These are phyloP conservation scores for Phytophthora megakarya DNA, from an alignment of 352 stramenopile species.

Conservation along the genomic window DNA sequence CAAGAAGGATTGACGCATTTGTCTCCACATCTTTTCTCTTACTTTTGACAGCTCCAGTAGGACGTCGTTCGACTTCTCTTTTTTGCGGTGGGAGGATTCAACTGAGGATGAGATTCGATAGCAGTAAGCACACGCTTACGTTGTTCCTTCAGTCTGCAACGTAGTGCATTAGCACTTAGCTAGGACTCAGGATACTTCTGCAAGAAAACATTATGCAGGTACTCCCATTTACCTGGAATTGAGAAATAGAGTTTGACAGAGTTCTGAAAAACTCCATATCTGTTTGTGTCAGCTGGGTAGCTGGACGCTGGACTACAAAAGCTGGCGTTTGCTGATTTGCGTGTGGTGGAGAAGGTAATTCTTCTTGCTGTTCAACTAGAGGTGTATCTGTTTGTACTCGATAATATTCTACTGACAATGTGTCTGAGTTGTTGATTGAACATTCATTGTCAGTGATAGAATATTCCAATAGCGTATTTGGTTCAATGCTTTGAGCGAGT, in stretches of 20 bases:
- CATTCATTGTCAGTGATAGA: no score
- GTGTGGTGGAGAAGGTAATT: no score
- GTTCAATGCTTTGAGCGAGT: no score
- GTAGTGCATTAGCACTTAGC: background rate
- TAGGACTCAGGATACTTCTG: background rate
- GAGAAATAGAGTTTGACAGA: background rate
- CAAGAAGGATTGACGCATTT: background rate
- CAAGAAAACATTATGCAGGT: background rate
- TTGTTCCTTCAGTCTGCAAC: background rate
- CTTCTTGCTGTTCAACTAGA: no score
- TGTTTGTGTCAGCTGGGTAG: background rate
- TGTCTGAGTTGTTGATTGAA: no score
- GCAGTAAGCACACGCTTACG: background rate
- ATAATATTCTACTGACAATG: no score
- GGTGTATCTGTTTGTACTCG: no score
- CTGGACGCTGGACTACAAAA: background rate
- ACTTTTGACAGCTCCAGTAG: background rate
- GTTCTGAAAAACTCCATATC: background rate
- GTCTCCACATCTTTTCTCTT: background rate
- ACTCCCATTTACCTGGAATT: background rate
- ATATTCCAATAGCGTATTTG: no score
- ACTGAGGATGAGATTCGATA: background rate
- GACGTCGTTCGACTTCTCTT: background rate
- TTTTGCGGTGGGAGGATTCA: background rate
- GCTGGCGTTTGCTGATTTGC: background rate